Base-by-base conservation (phyloP, 2,329 filamentous ascomycete genomes). In the Verticillium klebahnii region DNA sequence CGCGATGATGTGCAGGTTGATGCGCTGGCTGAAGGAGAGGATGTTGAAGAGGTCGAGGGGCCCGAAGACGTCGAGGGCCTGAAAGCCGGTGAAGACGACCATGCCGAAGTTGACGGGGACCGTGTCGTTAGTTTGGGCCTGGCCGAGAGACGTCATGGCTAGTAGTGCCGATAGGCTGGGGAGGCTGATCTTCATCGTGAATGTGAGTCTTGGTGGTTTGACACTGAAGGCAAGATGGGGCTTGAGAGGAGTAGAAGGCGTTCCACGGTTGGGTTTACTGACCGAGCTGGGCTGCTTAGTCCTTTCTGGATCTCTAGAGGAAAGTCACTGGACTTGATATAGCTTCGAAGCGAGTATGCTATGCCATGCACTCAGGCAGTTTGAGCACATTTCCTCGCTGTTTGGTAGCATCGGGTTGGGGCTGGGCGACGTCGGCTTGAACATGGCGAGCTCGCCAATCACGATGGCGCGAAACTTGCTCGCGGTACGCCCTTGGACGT, bases 1-100 rank as follows among this genome's bases (percentile, higher is more conserved):
- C 32, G 78, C 72, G 34, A 84, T 72, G 37, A 82, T 64, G 65
- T 69, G 68, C 17, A 84, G 73, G 59, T 76, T 73, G 45, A 82
- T 65, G 36, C 62, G 61, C 17, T 57, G 58, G 36, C 56, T 61
- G 34, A 56, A 50, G 40, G 66, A 59, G 36, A 63, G 61, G 40
- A 68, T 59, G 59, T 67, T 65, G 56, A 69, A 64, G 56, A 66
- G 32, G 57, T 66, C 66, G 52, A 69, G 58, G 40, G 67, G 65
- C 14, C 66, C 67, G 40, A 61, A 67, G 55, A 69, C 61, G 61
- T 69, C 67, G 23, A 69, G 60, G 59, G 68, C 57, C 45, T 68
- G 65, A 15, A 66, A 61, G 19, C 62, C 63, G 17, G 59, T 62
- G 57, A 69, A 67, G 56, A 66, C 36, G 29, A 69, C 50, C 34